These are phyloP conservation scores for Clitocybe nebularis DNA, from an alignment of 1,284 basidiomycete genomes.

Conservation along the genomic window DNA sequence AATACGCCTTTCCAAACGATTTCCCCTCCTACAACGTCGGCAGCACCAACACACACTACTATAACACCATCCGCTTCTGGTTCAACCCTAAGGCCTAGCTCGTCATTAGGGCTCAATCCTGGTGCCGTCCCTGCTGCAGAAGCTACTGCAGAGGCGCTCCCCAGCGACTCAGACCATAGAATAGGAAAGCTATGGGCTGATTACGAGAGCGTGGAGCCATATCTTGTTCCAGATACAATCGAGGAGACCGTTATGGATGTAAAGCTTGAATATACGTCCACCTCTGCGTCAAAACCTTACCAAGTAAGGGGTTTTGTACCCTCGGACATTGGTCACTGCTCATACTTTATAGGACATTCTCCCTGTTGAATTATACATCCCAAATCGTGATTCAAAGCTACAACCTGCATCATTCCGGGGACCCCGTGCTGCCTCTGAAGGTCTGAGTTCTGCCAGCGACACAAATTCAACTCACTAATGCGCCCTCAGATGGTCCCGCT, in stretches of 20 bases:
- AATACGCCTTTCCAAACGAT: slow-evolving; percentile 39
- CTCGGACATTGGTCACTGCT: slow-evolving; percentile 1
- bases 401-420: slow-evolving; percentile 32
- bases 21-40: slow-evolving; percentile 27
- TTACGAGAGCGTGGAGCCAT: slow-evolving; percentile 74
- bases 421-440: slow-evolving; percentile 60
- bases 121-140: slow-evolving; percentile 21
- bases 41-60: slow-evolving; percentile 25
- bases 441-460: slow-evolving; percentile 26
- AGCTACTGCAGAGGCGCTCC: slow-evolving; percentile 41
- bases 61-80: slow-evolving; percentile 25
- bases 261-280: slow-evolving; percentile 46
- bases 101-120: slow-evolving; percentile 26
- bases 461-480: background rate
- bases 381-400: slow-evolving; percentile 62
- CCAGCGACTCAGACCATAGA: slow-evolving; percentile 75
- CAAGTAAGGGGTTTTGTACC: slow-evolving; percentile 43
- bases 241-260: slow-evolving; percentile 50
- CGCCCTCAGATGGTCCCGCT: slow-evolving; percentile 33
- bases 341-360: slow-evolving; percentile 58
- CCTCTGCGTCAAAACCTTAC: slow-evolving; percentile 49
- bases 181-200: slow-evolving; percentile 79
- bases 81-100: slow-evolving; percentile 20
- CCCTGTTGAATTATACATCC: slow-evolving; percentile 72
- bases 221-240: slow-evolving; percentile 47